These are phyloP conservation scores for Kwoniella mangroviensis DNA, from an alignment of 768 basidiomycete genomes.

Conservation along the genomic window DNA sequence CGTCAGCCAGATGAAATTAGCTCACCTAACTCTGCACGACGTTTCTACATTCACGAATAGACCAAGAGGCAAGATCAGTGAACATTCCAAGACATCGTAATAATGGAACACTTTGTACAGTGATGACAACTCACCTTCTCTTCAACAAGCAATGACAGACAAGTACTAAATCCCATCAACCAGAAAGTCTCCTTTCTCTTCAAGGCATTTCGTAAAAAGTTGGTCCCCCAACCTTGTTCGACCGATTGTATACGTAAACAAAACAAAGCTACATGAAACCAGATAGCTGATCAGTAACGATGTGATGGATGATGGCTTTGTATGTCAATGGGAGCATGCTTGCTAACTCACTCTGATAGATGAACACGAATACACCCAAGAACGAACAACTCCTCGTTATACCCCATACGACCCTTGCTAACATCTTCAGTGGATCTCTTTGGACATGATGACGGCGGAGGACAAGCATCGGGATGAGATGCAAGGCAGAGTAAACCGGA, in stretches of 20 bases:
- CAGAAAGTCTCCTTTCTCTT: constrained; percentile 74
- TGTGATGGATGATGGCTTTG: not conserved
- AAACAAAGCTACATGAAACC: constrained; percentile 33
- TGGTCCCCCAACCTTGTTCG: constrained; percentile 30
- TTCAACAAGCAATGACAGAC: constrained; percentile 81
- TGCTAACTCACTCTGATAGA: constrained; percentile 72
- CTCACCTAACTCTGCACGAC: constrained; percentile 92
- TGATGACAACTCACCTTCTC: constrained; percentile 63
- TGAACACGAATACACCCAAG: constrained; percentile 76
- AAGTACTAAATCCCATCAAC: constrained; percentile 73
- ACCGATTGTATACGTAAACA: constrained; percentile 41
- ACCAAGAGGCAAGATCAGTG: no score
- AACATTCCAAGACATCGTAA: not conserved
- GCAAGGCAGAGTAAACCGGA: constrained; percentile 78
- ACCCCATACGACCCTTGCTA: constrained; percentile 70
- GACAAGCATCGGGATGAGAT: constrained; percentile 81
- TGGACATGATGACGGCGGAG: constrained; percentile 75
- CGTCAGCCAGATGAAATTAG: constrained; percentile 42
- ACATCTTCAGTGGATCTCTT: constrained; percentile 69
- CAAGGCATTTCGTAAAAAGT: constrained; percentile 64
- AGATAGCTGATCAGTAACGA: not conserved
- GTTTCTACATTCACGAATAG: constrained; percentile 56
- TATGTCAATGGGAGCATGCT: not conserved
- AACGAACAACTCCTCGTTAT: constrained; percentile 85
- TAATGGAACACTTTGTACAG: not conserved